Evolutionary conservation across 768 basidiomycete genomes (phyloP).

Genomic region (Pleurotus djamor): DNA sequence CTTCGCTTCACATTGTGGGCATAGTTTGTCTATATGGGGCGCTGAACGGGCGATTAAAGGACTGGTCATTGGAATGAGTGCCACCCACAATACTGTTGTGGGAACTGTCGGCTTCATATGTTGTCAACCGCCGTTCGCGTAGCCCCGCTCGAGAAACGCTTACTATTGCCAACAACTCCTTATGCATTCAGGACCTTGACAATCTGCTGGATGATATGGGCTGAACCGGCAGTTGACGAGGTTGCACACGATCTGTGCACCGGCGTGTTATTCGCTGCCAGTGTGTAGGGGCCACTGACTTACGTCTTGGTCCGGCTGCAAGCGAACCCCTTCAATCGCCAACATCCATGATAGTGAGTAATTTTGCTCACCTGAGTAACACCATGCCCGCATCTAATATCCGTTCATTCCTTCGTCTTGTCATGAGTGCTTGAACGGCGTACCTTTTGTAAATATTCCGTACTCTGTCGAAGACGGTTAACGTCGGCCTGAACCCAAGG

Average conservation of each 20-base stretch:
- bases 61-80: constrained; percentile 1
- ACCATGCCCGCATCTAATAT: constrained; percentile 51
- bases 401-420: neutral
- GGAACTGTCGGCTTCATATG: constrained; percentile 50
- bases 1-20: constrained; percentile 42
- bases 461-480: constrained; percentile 33
- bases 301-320: constrained; percentile 61
- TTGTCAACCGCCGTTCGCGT: constrained; percentile 15
- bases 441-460: constrained; percentile 53
- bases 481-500: too few relatives aligned
- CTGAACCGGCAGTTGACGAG: constrained; percentile 64
- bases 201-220: constrained; percentile 47
- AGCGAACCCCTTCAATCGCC: neutral
- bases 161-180: constrained; percentile 73
- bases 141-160: constrained; percentile 18
- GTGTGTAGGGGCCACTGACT: neutral
- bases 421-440: constrained; percentile 14
- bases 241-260: constrained; percentile 59
- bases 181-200: constrained; percentile 49
- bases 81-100: constrained; percentile 60
- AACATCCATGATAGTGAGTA: neutral
- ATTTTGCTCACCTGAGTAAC: constrained; percentile 39
- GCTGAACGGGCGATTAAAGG: constrained; percentile 27
- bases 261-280: constrained; percentile 3
- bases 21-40: constrained; percentile 58